phyloP scores from a whole-genome alignment of 2,329 filamentous ascomycete genomes.

The Colletotrichum ledebouriae region DNA sequence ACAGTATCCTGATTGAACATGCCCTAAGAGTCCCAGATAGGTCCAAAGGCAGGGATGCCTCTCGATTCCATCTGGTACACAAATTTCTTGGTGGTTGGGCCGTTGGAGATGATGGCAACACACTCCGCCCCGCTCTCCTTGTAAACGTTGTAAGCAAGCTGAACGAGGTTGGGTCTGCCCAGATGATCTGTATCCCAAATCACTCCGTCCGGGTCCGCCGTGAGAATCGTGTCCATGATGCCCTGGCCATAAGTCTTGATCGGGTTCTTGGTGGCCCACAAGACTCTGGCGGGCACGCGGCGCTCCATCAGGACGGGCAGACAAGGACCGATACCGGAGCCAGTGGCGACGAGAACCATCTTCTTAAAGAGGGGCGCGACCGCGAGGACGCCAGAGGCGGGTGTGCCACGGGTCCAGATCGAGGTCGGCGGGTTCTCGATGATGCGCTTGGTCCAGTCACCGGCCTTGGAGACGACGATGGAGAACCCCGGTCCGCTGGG shows the following conservation, averaged over 20 bases:
- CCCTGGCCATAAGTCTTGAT: constrained; percentile 71
- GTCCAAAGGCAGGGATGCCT: constrained; percentile 77
- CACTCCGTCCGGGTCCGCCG: constrained; percentile 72
- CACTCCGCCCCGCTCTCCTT: constrained; percentile 73
- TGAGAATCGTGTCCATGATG: constrained; percentile 69
- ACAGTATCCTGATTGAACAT: no score
- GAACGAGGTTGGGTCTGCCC: constrained; percentile 69
- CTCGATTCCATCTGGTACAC: constrained; percentile 77
- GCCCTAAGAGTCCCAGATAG: constrained; percentile 74
- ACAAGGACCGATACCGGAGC: constrained; percentile 79
- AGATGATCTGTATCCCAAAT: constrained; percentile 74
- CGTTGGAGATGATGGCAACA: constrained; percentile 80
- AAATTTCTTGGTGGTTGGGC: constrained; percentile 74
- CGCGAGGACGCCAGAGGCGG: constrained; percentile 76
- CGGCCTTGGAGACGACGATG: constrained; percentile 77
- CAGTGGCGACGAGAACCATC: constrained; percentile 77
- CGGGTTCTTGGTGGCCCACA: constrained; percentile 78
- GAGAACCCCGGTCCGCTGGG: constrained; percentile 70
- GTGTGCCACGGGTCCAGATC: constrained; percentile 77
- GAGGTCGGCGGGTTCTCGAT: constrained; percentile 72
- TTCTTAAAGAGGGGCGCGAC: constrained; percentile 75
- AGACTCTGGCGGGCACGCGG: constrained; percentile 67
- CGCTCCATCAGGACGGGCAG: constrained; percentile 69
- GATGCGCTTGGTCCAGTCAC: constrained; percentile 78
- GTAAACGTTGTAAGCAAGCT: constrained; percentile 65